Conservation (phyloP, 2,329 filamentous ascomycete genomes). For the Fusarium clavum region DNA sequence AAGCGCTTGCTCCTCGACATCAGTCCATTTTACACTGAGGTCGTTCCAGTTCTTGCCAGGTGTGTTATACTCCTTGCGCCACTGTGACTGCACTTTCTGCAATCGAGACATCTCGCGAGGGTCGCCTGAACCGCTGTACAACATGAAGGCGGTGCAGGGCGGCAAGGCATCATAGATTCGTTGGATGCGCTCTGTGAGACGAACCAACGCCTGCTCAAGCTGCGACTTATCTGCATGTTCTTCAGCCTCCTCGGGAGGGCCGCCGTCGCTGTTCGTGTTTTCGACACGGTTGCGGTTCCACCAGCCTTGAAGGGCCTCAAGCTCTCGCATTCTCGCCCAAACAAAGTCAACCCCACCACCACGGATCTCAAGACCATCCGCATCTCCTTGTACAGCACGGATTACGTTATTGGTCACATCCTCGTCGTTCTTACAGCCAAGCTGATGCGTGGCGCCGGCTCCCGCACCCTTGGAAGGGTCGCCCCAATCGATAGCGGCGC, state of each 20-base stretch:
- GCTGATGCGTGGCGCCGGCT: constrained; percentile 65
- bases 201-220: constrained; percentile 60
- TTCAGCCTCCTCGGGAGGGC: constrained; percentile 47
- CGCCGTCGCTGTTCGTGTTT: constrained; percentile 50
- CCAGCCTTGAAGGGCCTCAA: constrained; percentile 74
- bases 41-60: constrained; percentile 74
- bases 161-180: constrained; percentile 69
- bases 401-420: constrained; percentile 67
- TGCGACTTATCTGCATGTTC: constrained; percentile 39
- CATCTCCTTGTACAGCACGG: constrained; percentile 69
- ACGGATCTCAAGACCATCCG: constrained; percentile 66
- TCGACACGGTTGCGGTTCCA: constrained; percentile 69
- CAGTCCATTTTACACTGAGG: constrained; percentile 75
- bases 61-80: constrained; percentile 73
- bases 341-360: constrained; percentile 74
- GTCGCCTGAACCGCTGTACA: constrained; percentile 75
- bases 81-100: constrained; percentile 69
- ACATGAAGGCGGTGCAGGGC: constrained; percentile 72
- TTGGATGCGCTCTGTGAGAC: constrained; percentile 62
- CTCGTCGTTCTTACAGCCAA: constrained; percentile 69
- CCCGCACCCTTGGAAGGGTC: constrained; percentile 73
- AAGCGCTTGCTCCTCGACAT: constrained; percentile 72
- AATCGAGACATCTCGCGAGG: constrained; percentile 73
- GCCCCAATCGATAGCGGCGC: constrained; percentile 90
- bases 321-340: constrained; percentile 73